Evolutionary conservation across 1,284 basidiomycete genomes (phyloP), one percentile per base, ranked within the genome.

Genomic region (Neonothopanus nambi): DNA sequence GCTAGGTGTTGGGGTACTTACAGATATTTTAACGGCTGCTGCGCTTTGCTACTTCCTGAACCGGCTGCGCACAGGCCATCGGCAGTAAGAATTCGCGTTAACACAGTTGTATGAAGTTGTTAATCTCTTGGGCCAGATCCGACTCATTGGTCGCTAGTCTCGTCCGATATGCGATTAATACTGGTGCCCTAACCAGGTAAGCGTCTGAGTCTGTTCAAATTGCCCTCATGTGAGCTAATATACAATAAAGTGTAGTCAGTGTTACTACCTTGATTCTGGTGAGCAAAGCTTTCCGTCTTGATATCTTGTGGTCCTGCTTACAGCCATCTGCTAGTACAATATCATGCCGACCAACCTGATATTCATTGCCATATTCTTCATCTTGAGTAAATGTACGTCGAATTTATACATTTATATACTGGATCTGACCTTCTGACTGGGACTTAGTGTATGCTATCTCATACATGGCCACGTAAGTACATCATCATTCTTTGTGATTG

Each of bases 361-460:
- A 50, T 87, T 83, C 62, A 71, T 81, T 49, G 73, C 73, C 1
- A 73, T 75, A 48, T 87, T 84, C 63, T 85, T 87, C 56, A 75
- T 82, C 46, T 66, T 87, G 48, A 83, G 80, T 68, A 87, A 87
- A 69, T 62, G 85, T 87, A 63, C 59, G 82, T 65, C 30, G 24
- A 39, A n/a, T 33, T 20, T 40, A 35, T 9, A 33, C 8, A 3
- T 33, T 33, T 13, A 33, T 9, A 33, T 18, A n/a, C 24, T 11
- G 15, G 4, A 7, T 20, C 17, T 26, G n/a, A 15, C n/a, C 28
- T 40, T 47, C 38, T 36, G 36, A 41, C 38, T 51, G 48, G 50
- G 43, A 20, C 33, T 21, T 53, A 87, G 85, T 87, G 26, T 88
- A 87, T 60, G 81, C 78, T 1, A 80, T 85, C 52, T 87, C 85